Percentiles rank a stretch among this genome's conserved stretches.
phyloP scores from a whole-genome alignment of 345 rosid genomes.

The Moricandia moricandioides region DNA sequence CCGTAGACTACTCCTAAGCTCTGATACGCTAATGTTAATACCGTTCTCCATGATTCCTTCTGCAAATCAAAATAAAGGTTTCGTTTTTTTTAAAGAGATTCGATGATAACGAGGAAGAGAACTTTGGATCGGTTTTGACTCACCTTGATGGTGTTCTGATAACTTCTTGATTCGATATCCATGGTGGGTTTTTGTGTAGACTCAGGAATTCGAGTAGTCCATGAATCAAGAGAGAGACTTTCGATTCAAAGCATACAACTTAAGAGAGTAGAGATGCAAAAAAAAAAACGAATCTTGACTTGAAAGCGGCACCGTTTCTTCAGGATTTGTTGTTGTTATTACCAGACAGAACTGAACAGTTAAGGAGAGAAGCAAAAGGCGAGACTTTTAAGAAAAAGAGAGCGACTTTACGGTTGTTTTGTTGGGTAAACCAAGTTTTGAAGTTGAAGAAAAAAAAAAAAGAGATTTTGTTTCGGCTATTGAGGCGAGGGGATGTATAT shows the following conservation, averaged over 20 bases:
- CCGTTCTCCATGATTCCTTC: constrained; percentile 83
- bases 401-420: neutral
- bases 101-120: constrained; percentile 19
- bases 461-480: neutral
- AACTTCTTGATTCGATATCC: constrained; percentile 62
- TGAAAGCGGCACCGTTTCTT: neutral
- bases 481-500: constrained; percentile 11
- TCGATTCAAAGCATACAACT: neutral
- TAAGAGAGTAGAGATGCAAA: neutral
- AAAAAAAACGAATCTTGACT: neutral
- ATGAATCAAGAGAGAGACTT: constrained; percentile 19
- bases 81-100: neutral
- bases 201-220: constrained; percentile 35
- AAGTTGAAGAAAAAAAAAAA: too few relatives aligned
- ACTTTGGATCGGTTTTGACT: constrained; percentile 13
- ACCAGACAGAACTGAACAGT: constrained; percentile 26
- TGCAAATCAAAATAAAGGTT: constrained; percentile 31
- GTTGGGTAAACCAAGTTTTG: too few relatives aligned
- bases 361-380: neutral
- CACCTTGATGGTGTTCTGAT: constrained; percentile 53
- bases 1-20: constrained; percentile 97
- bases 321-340: neutral
- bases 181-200: constrained; percentile 29
- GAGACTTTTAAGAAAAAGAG: neutral
- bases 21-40: constrained; percentile 74